phyloP scores from a whole-genome alignment of 73 alveolate genomes.

The Paraurostyla sp. region DNA sequence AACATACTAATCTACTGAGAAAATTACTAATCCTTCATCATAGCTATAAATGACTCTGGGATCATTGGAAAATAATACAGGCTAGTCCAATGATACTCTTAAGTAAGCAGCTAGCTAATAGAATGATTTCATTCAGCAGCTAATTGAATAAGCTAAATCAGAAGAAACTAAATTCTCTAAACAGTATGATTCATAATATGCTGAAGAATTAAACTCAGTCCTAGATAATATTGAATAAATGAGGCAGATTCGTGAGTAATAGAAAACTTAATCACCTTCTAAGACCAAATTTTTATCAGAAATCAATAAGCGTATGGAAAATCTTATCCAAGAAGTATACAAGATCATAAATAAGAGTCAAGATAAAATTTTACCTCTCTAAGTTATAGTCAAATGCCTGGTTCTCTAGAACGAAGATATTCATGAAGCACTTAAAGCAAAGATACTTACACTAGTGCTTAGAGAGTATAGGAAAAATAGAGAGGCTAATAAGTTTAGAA shows the following conservation, averaged over 20 bases:
- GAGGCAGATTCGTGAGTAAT: background rate
- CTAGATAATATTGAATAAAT: constrained; percentile 2
- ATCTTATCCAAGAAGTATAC: background rate
- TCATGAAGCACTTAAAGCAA: constrained; percentile 22
- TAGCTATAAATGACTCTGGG: background rate
- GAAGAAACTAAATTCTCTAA: background rate
- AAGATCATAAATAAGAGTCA: background rate
- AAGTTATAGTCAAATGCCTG: background rate
- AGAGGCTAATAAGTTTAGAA: constrained; percentile 22
- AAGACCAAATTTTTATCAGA: background rate
- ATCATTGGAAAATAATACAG: background rate
- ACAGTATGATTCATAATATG: background rate
- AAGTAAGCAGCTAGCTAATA: background rate
- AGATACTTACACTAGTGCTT: background rate
- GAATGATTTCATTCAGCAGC: background rate
- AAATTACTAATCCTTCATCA: background rate
- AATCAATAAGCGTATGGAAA: constrained; percentile 7
- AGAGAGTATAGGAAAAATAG: constrained; percentile 52
- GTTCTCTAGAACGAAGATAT: background rate
- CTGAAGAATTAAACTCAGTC: background rate
- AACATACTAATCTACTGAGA: too few relatives aligned
- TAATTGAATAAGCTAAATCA: constrained; percentile 43
- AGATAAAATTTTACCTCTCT: constrained; percentile 13
- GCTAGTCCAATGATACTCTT: background rate
- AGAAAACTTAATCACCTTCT: background rate